Base-by-base conservation (phyloP, 2,329 filamentous ascomycete species). In the Scedosporium dehoogii region DNA sequence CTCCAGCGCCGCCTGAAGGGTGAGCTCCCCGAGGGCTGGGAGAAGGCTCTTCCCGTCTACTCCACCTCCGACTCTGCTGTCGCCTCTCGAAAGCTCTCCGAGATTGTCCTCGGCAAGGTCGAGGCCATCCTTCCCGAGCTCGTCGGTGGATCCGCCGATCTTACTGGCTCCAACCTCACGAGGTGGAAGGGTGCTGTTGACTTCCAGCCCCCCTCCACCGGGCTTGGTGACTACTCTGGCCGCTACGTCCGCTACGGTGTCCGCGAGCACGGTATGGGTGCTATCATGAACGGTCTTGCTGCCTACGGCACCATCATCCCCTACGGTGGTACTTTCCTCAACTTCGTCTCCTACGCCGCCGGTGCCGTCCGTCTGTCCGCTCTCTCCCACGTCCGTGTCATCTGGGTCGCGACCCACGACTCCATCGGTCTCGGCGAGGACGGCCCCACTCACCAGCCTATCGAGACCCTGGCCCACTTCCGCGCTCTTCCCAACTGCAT, bases 401-500 rank as follows among this genome's bases (percentile, higher is more conserved):
- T 99, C 82, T 96, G 94, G 88, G 85, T 97, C 70, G 93, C 94
- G 72, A 97, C 93, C 70, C 93, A 97, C 85, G 93, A 97, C 85
- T 97, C 93, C 68, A 99, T 99, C 71, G 94, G 94, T 83, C 91
- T 97, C 69, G 94, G 94, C 79, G 94, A 99, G 82, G 94, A 99
- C 73, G 94, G 94, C 67, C 93, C 94, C 69, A 99, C 94, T 63
- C 94, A 99, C 81, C 94, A 99, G 85, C 94, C 94, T 76, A 96
- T 99, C 70, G 94, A 99, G 87, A 96, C 92, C 55, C 87, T 97
- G 67, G 89, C 92, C 65, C 94, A 97, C 81, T 97, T 97, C 91
- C 93, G 94, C 76, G 94, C 94, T 68, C 86, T 97, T 70, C 94
- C 94, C 74, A 99, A 99, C 88, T 90, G 89, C 84, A 96, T 97